Evolutionary conservation across 179 eudicot genomes (phyloP).

Genomic region (Carnegiea gigantea): DNA sequence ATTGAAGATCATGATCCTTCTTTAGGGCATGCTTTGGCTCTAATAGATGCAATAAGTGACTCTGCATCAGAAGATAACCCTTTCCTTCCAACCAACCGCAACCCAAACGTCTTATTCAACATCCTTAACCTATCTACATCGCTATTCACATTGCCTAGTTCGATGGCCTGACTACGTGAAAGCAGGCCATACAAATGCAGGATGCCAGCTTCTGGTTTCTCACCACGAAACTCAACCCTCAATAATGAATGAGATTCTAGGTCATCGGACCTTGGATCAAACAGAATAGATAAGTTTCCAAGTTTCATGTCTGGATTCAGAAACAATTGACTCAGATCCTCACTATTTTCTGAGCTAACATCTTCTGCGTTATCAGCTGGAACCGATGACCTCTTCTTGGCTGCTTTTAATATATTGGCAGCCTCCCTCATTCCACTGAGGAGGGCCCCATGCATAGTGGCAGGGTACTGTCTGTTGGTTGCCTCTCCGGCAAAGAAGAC

Average conservation of each 20-base stretch:
- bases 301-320: conserved; percentile 59
- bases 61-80: conserved; percentile 46
- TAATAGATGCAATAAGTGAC: conserved; percentile 51
- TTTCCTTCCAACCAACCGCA: conserved; percentile 55
- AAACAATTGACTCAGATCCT: conserved; percentile 48
- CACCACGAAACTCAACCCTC: conserved; percentile 48
- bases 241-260: conserved; percentile 48
- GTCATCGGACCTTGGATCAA: conserved; percentile 52
- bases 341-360: conserved; percentile 21
- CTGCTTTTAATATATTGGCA: conserved; percentile 75
- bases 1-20: conserved; percentile 21
- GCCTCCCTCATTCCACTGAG: conserved; percentile 99
- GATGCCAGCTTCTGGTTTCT: conserved; percentile 35
- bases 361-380: conserved; percentile 29
- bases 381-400: conserved; percentile 48
- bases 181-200: conserved; percentile 63
- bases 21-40: conserved; percentile 21
- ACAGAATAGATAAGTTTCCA: conserved; percentile 57
- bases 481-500: conserved; percentile 99
- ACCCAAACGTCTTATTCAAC: conserved; percentile 43
- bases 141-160: conserved; percentile 50
- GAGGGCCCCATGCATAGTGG: conserved; percentile 99
- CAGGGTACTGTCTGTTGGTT: conserved; percentile 90
- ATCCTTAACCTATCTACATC: conserved; percentile 49
- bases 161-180: conserved; percentile 41